Evolutionary conservation across 2,329 filamentous ascomycete species (phyloP), one percentile per base, ranked within the genome.

Genomic region (Tympanopsis confertula): DNA sequence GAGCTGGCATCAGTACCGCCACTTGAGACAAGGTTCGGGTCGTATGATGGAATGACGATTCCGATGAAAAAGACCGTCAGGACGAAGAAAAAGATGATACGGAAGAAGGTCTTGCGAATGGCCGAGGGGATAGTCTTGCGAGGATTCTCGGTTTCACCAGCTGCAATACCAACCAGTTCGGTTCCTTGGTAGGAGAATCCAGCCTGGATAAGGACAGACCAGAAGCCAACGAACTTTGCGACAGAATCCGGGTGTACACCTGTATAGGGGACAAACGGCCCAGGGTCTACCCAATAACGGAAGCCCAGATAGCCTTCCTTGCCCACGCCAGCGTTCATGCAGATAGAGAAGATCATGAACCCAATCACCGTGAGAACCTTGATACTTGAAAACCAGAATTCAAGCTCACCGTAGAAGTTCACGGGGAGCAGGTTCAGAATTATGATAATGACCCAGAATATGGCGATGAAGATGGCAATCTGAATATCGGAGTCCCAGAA

Each of bases 301-400:
- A 74, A 74, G 14, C 71, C 70, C 19, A 74, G 55, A 41, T 69
- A 68, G 7, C 66, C 67, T 38, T 71, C 55, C 5, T 63, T 45
- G 18, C 69, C 66, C 7, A 61, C 69, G 20, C 69, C 71, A 7
- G 68, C 66, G 42, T 73, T 67, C 47, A 74, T 66, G 43, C 67
- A 68, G 39, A 73, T 69, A 14, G 63, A 62, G 43, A 74, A 70
- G 42, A 74, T 70, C 51, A 71, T 62, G 49, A 74, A 72, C 3
- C 69, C 69, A 20, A 71, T 41, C 5, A 75, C 59, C 1, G 68
- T 68, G 13, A 72, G 44, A 17, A 74, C 66, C 45, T 76, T 76
- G 53, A 77, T 61, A 20, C 57, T 61, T 1, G 68, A 63, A 41
- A 76, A 67, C 65, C 69, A 74, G 44, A 76, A 74, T 43, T 78